A percentile compares a stretch with the other conserved stretches of the same genome.
phyloP scores from a whole-genome alignment of 257 asterid species.

The Plantago major region DNA sequence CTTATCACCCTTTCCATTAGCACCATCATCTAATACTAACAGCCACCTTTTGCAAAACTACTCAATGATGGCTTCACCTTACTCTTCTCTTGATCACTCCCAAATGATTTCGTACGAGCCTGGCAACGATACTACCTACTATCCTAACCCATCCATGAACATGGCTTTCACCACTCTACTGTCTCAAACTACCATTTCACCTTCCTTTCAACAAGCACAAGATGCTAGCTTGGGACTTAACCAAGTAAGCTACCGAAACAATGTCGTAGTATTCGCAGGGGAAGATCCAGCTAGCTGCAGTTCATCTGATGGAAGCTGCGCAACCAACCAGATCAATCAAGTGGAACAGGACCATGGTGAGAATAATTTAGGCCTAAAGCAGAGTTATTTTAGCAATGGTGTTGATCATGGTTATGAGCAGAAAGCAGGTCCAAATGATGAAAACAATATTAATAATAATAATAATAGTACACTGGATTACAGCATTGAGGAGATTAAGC shows the following conservation, averaged over 20 bases:
- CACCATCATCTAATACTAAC: neutral
- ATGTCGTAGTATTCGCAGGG: conserved; percentile 30
- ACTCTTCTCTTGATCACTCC: neutral
- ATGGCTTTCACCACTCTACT: conserved; percentile 11
- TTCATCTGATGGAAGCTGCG: conserved; percentile 43
- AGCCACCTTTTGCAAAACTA: conserved; percentile 16
- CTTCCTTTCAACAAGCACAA: conserved; percentile 22
- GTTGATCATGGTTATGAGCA: conserved; percentile 14
- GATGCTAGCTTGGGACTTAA: conserved; percentile 13
- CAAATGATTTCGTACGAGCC: conserved; percentile 3
- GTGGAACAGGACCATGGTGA: conserved; percentile 14
- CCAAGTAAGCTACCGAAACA: conserved; percentile 12
- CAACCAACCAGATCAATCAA: conserved; percentile 1
- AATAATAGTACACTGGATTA: conserved; percentile 41
- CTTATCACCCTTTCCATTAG: neutral
- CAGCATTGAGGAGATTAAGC: conserved; percentile 69
- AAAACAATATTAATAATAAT: neutral
- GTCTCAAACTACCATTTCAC: conserved; percentile 2
- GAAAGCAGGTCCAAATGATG: conserved; percentile 13
- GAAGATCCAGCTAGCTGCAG: conserved; percentile 35
- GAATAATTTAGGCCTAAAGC: conserved; percentile 23
- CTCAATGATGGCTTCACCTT: conserved; percentile 15
- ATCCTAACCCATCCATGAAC: neutral
- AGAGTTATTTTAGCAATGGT: conserved; percentile 28
- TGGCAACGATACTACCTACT: neutral